Evolutionary conservation across 768 basidiomycete species (phyloP), one percentile per base, ranked within the genome.

Genomic region (Rhizopogon vesiculosus): DNA sequence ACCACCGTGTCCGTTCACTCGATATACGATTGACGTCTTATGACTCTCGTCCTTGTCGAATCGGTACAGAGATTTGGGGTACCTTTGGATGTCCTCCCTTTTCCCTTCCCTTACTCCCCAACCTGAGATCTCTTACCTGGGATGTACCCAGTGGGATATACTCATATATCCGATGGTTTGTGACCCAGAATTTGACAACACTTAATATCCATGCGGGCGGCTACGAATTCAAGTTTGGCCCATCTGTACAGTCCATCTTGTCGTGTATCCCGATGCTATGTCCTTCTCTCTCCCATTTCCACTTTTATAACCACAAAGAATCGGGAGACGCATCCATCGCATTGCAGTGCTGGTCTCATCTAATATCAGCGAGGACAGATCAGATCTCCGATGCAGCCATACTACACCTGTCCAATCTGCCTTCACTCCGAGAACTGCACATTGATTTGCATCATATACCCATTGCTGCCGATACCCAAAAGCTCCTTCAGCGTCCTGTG

Each of bases 1-100:
- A 19, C 31, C 8, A 48, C 5, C 46, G 46, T 2, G 35, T 69
- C 42, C 67, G 58, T 35, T 9, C 8, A 28, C 29, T 13, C 8
- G n/a, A 49, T n/a, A 8, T 58, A 9, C 55, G 39, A 18, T 22
- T 54, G 1, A 12, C 2, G 12, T 9, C 35, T 3, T 35, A 25
- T 25, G 3, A 22, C 22, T 22, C 22, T 22, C 22, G 25, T 25
- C 25, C 25, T 3, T 4, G 35, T 35, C 10, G 35, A 8, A 9
- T 35, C 12, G 2, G 4, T 7, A 46, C 18, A 4, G 33, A 38
- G 9, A 19, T 49, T 10, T 49, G 7, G 46, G 13, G 7, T 38
- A 13, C 19, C 33, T 33, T 49, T 19, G 22, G 13, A 4, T 22
- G 5, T 6, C 33, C 46, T 5, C 46, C 46, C 19, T 49, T 49